Percentiles rank a stretch among this genome's conserved stretches.
phyloP scores from a whole-genome alignment of 2,329 filamentous ascomycete species.

The Diaporthe helianthi region DNA sequence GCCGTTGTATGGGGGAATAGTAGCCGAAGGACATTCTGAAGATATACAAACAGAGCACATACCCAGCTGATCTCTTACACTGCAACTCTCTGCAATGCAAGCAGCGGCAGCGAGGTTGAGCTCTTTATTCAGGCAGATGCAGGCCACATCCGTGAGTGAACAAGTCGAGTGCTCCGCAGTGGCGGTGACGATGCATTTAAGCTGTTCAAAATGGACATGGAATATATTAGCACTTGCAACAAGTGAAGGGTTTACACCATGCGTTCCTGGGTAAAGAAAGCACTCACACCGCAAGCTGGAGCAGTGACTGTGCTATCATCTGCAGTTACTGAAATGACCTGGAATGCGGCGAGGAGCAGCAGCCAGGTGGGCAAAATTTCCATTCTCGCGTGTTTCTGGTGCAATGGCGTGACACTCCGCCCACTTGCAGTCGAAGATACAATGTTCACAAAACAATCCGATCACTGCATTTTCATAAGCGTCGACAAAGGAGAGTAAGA shows the following conservation, averaged over 20 bases:
- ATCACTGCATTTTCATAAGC: conserved; percentile 19
- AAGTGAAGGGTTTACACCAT: background rate
- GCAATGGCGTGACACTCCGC: background rate
- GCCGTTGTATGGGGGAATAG: background rate
- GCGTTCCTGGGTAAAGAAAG: no score
- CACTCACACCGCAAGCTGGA: conserved; percentile 20
- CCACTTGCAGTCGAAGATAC: background rate
- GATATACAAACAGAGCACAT: background rate
- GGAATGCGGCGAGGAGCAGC: conserved; percentile 10
- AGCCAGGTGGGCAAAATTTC: background rate
- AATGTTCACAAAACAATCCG: background rate
- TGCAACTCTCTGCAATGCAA: conserved; percentile 32
- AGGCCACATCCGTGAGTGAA: conserved; percentile 25
- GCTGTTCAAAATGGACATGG: background rate
- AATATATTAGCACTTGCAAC: background rate
- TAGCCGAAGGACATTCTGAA: background rate
- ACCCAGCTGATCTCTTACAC: conserved; percentile 20
- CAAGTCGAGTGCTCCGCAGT: conserved; percentile 27
- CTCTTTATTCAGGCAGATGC: conserved; percentile 27
- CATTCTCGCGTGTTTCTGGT: conserved; percentile 1
- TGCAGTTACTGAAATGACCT: background rate
- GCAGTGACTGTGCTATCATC: conserved; percentile 1
- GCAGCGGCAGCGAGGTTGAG: conserved; percentile 29
- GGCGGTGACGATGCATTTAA: conserved; percentile 29
- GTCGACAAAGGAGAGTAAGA: background rate